Evolutionary conservation across 345 rosid genomes (phyloP), one percentile per base, ranked within the genome.

Genomic region (Firmiana major): DNA sequence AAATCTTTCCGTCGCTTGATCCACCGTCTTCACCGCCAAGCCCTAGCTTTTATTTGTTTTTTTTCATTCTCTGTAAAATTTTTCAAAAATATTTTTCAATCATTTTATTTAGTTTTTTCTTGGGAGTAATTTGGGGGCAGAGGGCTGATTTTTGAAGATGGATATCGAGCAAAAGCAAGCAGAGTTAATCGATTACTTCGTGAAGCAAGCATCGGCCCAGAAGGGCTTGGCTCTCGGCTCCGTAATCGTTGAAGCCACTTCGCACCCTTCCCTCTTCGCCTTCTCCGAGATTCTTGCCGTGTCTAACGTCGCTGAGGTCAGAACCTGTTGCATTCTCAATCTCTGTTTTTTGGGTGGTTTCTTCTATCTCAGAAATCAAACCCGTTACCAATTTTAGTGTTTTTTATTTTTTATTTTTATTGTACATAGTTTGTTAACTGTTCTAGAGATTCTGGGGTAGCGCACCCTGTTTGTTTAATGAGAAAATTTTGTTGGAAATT

Each of bases 271-370:
- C 38, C 98, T 94, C 79, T 94, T 92, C 71, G 96, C 95, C 71
- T 94, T 94, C 89, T 93, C 98, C 24, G 97, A 94, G 92, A 94
- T 94, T 88, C 92, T 94, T 81, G 86, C 89, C 21, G 88, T 89
- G 21, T 89, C 94, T 28, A 73, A 45, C 59, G 81, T 92, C 65
- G 76, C 83, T 51, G 84, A 89, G 93, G 98, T 90, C 73, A 6
- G n/a, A 26, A 19, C 24, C 11, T 7, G n/a, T 12, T 49, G 49
- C 21, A 7, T 60, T 65, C 13, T 46, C n/a, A 4, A 5, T 65
- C 24, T 10, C 34, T 12, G n/a, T 15, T 11, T 58, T 40, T 6
- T 31, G 6, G 9, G 1, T 58, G 24, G 0, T 24, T 57, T 57
- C 17, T 42, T 57, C 21, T 3, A 22, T 40, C 15, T 2, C 1